phyloP scores from a whole-genome alignment of 139 green algal genomes.

The Limnomonas spitsbergensis region DNA sequence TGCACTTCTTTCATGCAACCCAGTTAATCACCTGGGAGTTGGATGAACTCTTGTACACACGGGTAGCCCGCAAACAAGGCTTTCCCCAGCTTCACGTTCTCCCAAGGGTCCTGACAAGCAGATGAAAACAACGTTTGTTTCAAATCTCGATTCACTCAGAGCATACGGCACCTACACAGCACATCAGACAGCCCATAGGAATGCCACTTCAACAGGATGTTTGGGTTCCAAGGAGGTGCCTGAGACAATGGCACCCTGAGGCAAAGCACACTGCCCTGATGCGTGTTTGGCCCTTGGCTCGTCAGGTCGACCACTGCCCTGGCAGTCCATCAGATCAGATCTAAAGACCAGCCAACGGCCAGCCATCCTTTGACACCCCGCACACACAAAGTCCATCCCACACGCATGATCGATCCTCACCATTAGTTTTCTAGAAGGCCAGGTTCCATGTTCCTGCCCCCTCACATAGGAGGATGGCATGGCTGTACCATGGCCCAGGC shows the following conservation, averaged over 20 bases:
- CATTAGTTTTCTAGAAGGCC: neutral
- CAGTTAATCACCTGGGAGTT: slow-evolving; percentile 79
- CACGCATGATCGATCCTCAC: too few relatives aligned
- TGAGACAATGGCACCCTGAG: neutral
- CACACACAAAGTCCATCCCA: too few relatives aligned
- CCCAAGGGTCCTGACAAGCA: slow-evolving; percentile 27
- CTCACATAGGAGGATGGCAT: too few relatives aligned
- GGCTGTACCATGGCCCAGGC: too few relatives aligned
- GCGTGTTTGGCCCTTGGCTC: too few relatives aligned
- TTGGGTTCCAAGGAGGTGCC: neutral
- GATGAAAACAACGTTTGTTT: neutral
- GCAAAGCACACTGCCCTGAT: too few relatives aligned
- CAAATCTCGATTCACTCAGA: too few relatives aligned
- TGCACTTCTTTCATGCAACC: slow-evolving; percentile 80
- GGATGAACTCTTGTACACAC: slow-evolving; percentile 76
- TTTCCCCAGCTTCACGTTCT: slow-evolving; percentile 72
- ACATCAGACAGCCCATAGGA: neutral
- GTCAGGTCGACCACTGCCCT: too few relatives aligned
- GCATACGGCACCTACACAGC: neutral
- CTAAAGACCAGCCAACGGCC: too few relatives aligned
- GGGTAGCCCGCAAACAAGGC: slow-evolving; percentile 52
- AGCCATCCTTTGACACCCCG: too few relatives aligned
- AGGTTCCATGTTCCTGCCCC: neutral
- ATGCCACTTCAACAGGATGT: neutral
- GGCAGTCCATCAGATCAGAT: too few relatives aligned